Evolutionary conservation across 768 basidiomycete species (phyloP).

Genomic region (Coprinopsis strossmayeri): DNA sequence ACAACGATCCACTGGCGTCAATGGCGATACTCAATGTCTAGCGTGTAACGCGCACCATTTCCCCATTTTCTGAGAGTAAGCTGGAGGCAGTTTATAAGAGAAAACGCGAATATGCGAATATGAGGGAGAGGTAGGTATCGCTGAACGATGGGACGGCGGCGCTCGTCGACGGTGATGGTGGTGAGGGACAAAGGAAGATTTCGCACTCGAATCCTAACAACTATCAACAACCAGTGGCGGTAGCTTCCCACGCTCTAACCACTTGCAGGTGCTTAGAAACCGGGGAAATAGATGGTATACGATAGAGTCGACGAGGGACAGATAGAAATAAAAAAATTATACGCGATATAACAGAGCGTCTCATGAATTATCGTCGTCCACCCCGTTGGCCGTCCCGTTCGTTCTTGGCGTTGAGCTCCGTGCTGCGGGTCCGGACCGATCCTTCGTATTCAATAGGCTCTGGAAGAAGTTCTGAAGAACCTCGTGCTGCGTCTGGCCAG

Average conservation of each 20-base stretch:
- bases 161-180: slow-evolving; percentile 15
- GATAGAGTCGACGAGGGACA: background rate
- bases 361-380: slow-evolving; percentile 31
- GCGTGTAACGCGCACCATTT: slow-evolving; percentile 49
- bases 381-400: slow-evolving; percentile 23
- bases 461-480: slow-evolving; percentile 87
- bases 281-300: background rate
- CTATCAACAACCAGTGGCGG: slow-evolving; percentile 24
- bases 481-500: slow-evolving; percentile 64
- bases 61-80: slow-evolving; percentile 67
- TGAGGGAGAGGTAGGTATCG: background rate
- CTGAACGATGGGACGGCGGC: background rate
- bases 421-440: slow-evolving; percentile 31
- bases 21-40: slow-evolving; percentile 8
- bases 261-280: background rate
- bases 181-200: slow-evolving; percentile 21
- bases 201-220: slow-evolving; percentile 22
- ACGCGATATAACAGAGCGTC: slow-evolving; percentile 5
- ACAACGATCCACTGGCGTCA: slow-evolving; percentile 11
- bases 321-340: background rate
- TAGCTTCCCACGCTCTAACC: slow-evolving; percentile 1
- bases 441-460: slow-evolving; percentile 67
- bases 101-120: background rate
- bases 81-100: background rate
- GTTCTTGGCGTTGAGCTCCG: slow-evolving; percentile 14